Evolutionary conservation across 768 basidiomycete species (phyloP).

Genomic region (Neoboletus subvelutipes): DNA sequence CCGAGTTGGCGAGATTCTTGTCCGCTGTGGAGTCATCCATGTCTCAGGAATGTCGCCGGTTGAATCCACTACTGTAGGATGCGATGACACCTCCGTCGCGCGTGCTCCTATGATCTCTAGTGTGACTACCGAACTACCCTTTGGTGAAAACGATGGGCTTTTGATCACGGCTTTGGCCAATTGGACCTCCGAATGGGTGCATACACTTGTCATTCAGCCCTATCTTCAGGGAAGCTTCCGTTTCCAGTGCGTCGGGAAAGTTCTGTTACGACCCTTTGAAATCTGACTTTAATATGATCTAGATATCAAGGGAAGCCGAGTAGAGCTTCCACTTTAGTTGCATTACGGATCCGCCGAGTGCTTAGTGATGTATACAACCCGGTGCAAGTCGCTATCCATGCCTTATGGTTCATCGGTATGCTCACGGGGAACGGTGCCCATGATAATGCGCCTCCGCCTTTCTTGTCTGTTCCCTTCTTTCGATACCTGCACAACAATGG

Average conservation of each 20-base stretch:
- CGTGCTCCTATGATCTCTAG: not conserved
- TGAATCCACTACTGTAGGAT: not conserved
- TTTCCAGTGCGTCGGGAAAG: conserved; percentile 22
- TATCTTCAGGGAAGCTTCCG: conserved; percentile 13
- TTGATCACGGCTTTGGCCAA: conserved; percentile 17
- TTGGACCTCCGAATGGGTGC: conserved; percentile 30
- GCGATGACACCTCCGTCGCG: not conserved
- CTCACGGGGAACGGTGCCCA: conserved; percentile 21
- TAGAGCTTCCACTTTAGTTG: conserved; percentile 9
- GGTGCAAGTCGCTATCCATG: conserved; percentile 27
- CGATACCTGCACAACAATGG: conserved; percentile 32
- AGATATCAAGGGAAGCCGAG: conserved; percentile 19
- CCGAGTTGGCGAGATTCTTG: conserved; percentile 20
- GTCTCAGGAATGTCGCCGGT: not conserved
- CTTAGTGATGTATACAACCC: conserved; percentile 28
- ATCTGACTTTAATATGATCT: not conserved
- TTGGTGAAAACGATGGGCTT: conserved; percentile 2
- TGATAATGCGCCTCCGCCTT: conserved; percentile 17
- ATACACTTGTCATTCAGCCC: conserved; percentile 25
- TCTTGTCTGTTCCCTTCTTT: conserved; percentile 31
- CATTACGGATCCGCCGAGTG: conserved; percentile 21
- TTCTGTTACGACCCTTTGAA: not conserved
- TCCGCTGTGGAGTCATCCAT: conserved; percentile 20
- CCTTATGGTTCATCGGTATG: conserved; percentile 34
- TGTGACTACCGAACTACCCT: not conserved